Conservation (phyloP, 257 asterid species). For the Solanum paucissectum region DNA sequence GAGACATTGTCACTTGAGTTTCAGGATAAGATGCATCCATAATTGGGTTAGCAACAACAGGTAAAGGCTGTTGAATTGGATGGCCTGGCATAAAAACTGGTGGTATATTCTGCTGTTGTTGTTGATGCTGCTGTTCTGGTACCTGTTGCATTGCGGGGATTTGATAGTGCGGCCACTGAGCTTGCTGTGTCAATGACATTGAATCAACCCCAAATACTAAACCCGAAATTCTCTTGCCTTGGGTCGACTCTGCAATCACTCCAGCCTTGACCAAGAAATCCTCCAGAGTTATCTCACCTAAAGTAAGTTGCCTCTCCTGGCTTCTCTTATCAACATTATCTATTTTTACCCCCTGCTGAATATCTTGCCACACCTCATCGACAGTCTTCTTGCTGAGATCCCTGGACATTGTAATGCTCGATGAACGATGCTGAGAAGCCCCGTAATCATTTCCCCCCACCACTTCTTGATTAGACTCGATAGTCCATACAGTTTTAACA, state of each 20-base stretch:
- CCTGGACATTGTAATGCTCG: slow-evolving; percentile 35
- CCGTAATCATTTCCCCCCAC: slow-evolving; percentile 23
- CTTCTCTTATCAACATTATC: slow-evolving; percentile 41
- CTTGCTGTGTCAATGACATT: slow-evolving; percentile 22
- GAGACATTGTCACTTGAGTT: slow-evolving; percentile 43
- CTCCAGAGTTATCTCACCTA: slow-evolving; percentile 86
- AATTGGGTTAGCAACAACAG: slow-evolving; percentile 35
- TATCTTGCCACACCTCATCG: slow-evolving; percentile 91
- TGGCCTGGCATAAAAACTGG: slow-evolving; percentile 48
- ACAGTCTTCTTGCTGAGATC: slow-evolving; percentile 89
- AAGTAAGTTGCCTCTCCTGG: slow-evolving; percentile 30
- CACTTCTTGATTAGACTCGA: slow-evolving; percentile 42
- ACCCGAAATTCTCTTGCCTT: slow-evolving; percentile 21
- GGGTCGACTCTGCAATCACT: slow-evolving; percentile 50
- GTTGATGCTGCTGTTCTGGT: slow-evolving; percentile 12
- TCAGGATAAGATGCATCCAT: slow-evolving; percentile 47
- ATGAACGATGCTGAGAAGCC: slow-evolving; percentile 31
- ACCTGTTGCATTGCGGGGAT: slow-evolving; percentile 28
- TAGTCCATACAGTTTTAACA: slow-evolving; percentile 64
- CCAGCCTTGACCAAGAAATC: slow-evolving; percentile 96
- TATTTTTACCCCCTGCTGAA: slow-evolving; percentile 55
- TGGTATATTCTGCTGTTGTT: slow-evolving; percentile 13
- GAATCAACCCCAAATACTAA: slow-evolving; percentile 27
- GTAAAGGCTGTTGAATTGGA: slow-evolving; percentile 40
- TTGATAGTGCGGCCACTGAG: slow-evolving; percentile 70